Conservation (phyloP, 2,329 filamentous ascomycete species). For the Cordyceps farinosa region DNA sequence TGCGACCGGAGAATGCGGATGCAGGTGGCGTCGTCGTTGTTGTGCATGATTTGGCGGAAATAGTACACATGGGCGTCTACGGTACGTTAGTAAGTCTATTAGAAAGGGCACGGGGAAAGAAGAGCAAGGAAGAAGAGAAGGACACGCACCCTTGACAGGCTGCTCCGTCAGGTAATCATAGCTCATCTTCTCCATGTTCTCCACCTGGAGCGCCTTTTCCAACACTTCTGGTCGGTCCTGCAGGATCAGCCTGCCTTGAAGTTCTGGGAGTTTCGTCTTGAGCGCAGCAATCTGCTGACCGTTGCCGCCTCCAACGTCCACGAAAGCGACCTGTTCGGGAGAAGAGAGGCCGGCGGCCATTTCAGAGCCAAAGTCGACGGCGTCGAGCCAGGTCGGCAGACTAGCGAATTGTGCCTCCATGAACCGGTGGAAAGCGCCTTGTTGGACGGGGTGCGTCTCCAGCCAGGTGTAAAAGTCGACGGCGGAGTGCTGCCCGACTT, state of each 20-base stretch:
- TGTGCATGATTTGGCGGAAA: constrained; percentile 29
- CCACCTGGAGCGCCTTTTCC: constrained; percentile 20
- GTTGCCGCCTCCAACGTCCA: constrained; percentile 23
- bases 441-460: constrained; percentile 20
- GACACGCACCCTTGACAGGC: constrained; percentile 24
- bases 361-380: constrained; percentile 23
- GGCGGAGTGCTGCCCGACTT: constrained; percentile 19
- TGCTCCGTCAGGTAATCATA: constrained; percentile 25
- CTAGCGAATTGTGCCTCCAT: constrained; percentile 26
- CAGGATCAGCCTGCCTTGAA: constrained; percentile 21
- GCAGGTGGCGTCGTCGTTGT: constrained; percentile 26
- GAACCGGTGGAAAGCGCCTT: constrained; percentile 26
- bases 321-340: constrained; percentile 18
- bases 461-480: constrained; percentile 23
- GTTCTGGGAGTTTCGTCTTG: constrained; percentile 14
- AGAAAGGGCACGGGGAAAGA: background rate
- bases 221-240: constrained; percentile 26
- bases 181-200: constrained; percentile 25
- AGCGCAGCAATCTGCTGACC: constrained; percentile 23
- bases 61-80: constrained; percentile 27
- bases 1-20: constrained; percentile 24
- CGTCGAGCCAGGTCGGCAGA: constrained; percentile 25
- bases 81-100: background rate
- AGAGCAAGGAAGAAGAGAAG: background rate
- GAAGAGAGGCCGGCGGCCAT: constrained; percentile 4